Conservation (phyloP, 1,139 yeast species). For the Lodderomyces jiufengensis region DNA sequence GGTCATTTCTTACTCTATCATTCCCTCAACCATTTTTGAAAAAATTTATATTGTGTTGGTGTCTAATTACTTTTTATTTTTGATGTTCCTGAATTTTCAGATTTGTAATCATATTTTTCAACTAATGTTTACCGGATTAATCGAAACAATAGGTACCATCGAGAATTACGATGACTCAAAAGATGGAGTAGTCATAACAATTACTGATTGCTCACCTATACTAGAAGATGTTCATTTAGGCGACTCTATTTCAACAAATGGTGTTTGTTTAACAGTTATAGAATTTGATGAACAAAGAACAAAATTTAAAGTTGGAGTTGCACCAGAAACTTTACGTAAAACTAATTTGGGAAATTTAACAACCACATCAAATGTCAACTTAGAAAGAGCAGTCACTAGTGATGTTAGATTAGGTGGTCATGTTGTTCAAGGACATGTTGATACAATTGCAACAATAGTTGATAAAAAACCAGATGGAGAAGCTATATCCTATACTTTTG, state of each 20-base stretch:
- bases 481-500: constrained; percentile 73
- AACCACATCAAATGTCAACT: constrained; percentile 64
- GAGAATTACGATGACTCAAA: constrained; percentile 43
- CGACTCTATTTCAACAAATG: constrained; percentile 88
- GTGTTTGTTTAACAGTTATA: constrained; percentile 92
- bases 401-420: constrained; percentile 95
- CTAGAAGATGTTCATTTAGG: constrained; percentile 83
- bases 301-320: constrained; percentile 81
- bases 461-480: constrained; percentile 62
- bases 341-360: constrained; percentile 66
- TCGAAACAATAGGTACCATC: constrained; percentile 76
- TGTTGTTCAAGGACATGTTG: constrained; percentile 96
- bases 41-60: too few species aligned
- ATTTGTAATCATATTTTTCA: neutral
- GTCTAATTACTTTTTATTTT: too few species aligned
- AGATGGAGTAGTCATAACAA: constrained; percentile 73
- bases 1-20: too few species aligned
- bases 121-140: constrained; percentile 89
- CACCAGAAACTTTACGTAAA: constrained; percentile 87
- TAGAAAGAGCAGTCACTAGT: constrained; percentile 84
- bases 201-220: constrained; percentile 60
- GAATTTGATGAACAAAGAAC: constrained; percentile 53
- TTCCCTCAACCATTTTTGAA: too few species aligned
- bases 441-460: constrained; percentile 73
- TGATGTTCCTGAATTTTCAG: too few species aligned